phyloP scores from a whole-genome alignment of 2,329 filamentous ascomycete genomes.

The Colletotrichum truncatum region DNA sequence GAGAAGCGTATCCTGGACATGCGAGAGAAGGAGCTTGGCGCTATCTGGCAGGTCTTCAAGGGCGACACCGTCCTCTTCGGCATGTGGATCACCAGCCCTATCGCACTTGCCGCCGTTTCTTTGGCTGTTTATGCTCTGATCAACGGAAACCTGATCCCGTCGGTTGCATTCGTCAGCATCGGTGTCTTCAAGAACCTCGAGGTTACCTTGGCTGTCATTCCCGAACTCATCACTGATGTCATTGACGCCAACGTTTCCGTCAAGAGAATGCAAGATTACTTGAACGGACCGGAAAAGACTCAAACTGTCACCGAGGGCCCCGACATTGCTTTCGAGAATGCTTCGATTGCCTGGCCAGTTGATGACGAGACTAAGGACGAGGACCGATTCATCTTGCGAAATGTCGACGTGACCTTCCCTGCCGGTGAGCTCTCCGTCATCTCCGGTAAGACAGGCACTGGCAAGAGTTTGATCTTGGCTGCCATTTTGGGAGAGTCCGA shows the following conservation, averaged over 20 bases:
- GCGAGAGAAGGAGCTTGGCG: constrained; percentile 73
- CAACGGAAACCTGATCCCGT: constrained; percentile 71
- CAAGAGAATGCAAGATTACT: constrained; percentile 76
- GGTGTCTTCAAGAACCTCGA: constrained; percentile 80
- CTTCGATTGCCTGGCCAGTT: constrained; percentile 78
- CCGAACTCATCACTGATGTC: constrained; percentile 75
- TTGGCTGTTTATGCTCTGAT: constrained; percentile 74
- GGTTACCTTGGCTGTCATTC: constrained; percentile 74
- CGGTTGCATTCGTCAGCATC: constrained; percentile 82
- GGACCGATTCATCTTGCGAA: constrained; percentile 71
- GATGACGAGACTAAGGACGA: constrained; percentile 66
- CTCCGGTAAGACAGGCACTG: constrained; percentile 80
- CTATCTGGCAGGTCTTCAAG: constrained; percentile 73
- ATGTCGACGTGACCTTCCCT: constrained; percentile 74
- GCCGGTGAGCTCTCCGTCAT: constrained; percentile 76
- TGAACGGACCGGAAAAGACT: constrained; percentile 72
- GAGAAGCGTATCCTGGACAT: constrained; percentile 70
- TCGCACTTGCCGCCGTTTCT: constrained; percentile 77
- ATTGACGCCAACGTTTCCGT: constrained; percentile 80
- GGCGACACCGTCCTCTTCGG: constrained; percentile 70
- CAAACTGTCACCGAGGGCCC: constrained; percentile 63
- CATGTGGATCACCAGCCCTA: constrained; percentile 79
- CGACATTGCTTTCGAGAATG: constrained; percentile 72
- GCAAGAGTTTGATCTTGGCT: constrained; percentile 79
- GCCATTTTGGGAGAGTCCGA: constrained; percentile 81